Conservation (phyloP, 106 monocot species). For the Dendrobium catenatum region DNA sequence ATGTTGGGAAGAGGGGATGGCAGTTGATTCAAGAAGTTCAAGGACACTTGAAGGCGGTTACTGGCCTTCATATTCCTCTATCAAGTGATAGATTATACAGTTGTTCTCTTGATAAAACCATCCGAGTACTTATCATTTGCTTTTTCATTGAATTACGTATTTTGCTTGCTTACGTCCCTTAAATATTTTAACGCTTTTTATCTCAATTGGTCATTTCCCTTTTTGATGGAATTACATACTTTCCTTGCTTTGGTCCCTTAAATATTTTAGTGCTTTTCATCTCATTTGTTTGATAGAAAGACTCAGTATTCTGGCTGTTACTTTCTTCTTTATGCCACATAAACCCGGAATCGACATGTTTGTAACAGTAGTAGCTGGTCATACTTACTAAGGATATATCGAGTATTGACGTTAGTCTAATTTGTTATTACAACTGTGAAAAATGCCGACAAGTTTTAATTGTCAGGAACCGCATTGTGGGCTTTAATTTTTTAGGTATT, state of each 20-base stretch:
- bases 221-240: neutral
- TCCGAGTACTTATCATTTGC: slow-evolving; percentile 28
- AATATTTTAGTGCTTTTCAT: slow-evolving; percentile 1
- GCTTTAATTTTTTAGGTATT: neutral
- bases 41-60: slow-evolving; percentile 39
- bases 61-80: slow-evolving; percentile 27
- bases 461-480: neutral
- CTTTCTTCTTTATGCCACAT: neutral
- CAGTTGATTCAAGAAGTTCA: slow-evolving; percentile 39
- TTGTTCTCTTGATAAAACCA: slow-evolving; percentile 44
- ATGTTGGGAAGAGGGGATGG: slow-evolving; percentile 30
- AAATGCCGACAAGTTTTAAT: neutral
- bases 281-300: neutral
- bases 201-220: neutral
- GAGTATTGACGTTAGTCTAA: neutral
- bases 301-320: neutral
- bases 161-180: neutral
- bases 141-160: neutral
- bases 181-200: neutral
- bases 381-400: neutral
- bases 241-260: neutral
- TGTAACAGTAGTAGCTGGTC: neutral
- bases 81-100: slow-evolving; percentile 40
- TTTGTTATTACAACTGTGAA: neutral
- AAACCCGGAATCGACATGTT: neutral